phyloP scores from a whole-genome alignment of 2,329 filamentous ascomycete species.

The Hyphodiscus sp. region DNA sequence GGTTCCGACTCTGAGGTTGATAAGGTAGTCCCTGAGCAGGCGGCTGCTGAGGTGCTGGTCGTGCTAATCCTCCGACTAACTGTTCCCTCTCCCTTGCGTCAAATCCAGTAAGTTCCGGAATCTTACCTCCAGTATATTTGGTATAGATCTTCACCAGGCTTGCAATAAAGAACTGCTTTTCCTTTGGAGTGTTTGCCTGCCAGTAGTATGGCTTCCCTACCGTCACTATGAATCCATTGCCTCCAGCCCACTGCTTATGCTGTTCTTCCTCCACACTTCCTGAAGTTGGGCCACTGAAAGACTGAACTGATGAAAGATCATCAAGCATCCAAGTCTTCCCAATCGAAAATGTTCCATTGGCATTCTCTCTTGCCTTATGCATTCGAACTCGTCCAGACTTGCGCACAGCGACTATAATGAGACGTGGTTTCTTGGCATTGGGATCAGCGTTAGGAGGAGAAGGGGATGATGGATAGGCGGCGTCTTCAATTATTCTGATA shows the following conservation, averaged over 20 bases:
- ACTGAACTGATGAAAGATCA: slow-evolving; percentile 77
- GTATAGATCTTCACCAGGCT: slow-evolving; percentile 93
- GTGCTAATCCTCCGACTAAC: slow-evolving; percentile 51
- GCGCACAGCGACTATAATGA: slow-evolving; percentile 89
- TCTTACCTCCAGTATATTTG: slow-evolving; percentile 87
- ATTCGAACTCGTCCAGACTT: slow-evolving; percentile 89
- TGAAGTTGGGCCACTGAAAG: slow-evolving; percentile 60
- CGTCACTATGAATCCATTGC: slow-evolving; percentile 78
- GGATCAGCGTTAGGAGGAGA: slow-evolving; percentile 71
- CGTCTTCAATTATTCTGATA: slow-evolving; percentile 84
- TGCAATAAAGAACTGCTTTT: slow-evolving; percentile 98
- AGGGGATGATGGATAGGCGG: slow-evolving; percentile 72
- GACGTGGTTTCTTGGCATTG: slow-evolving; percentile 75
- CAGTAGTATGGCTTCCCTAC: slow-evolving; percentile 96
- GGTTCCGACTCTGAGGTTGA: slow-evolving; percentile 20
- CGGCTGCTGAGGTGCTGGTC: slow-evolving; percentile 13
- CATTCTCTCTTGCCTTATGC: slow-evolving; percentile 95
- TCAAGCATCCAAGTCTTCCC: slow-evolving; percentile 98
- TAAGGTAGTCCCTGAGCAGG: slow-evolving; percentile 15
- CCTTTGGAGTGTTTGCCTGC: slow-evolving; percentile 87
- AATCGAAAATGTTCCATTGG: slow-evolving; percentile 90
- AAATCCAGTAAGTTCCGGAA: slow-evolving; percentile 76
- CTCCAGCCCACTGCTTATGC: slow-evolving; percentile 69
- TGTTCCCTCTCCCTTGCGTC: slow-evolving; percentile 71
- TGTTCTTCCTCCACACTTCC: slow-evolving; percentile 53